Conservation (phyloP, 495 filamentous ascomycete genomes). For the Podospora fimiseda region DNA sequence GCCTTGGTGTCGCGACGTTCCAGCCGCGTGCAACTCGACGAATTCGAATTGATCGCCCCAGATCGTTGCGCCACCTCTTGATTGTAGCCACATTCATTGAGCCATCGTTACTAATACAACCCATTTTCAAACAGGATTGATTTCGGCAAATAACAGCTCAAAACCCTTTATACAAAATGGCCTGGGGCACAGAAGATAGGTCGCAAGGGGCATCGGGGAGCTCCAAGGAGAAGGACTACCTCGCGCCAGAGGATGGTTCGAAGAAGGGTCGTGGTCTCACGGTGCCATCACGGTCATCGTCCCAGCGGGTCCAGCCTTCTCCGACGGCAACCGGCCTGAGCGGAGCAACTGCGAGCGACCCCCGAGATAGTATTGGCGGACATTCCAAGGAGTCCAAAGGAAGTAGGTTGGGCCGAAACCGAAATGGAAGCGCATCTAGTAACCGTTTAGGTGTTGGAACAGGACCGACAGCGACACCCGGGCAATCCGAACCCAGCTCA, state of each 20-base stretch:
- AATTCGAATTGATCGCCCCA: background rate
- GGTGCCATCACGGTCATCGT: conserved; percentile 63
- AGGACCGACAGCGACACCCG: conserved; percentile 41
- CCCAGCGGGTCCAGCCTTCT: conserved; percentile 58
- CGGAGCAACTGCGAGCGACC: conserved; percentile 58
- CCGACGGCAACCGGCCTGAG: conserved; percentile 57
- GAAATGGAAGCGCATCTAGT: conserved; percentile 61
- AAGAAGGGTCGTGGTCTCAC: conserved; percentile 56
- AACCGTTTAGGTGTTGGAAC: conserved; percentile 40
- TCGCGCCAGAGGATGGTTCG: conserved; percentile 38
- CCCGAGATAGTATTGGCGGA: conserved; percentile 53
- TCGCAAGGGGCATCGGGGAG: conserved; percentile 33
- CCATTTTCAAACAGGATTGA: background rate
- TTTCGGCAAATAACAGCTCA: background rate
- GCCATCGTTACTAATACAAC: background rate
- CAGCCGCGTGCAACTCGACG: background rate
- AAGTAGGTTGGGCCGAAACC: conserved; percentile 60
- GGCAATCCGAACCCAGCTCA: conserved; percentile 40
- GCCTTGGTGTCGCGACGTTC: background rate
- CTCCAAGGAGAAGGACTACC: conserved; percentile 42
- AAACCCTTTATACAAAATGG: conserved; percentile 25
- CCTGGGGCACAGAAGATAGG: conserved; percentile 30
- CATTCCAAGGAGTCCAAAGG: conserved; percentile 58
- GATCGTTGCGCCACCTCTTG: background rate
- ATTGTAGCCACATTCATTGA: background rate